Percentiles rank a stretch among this genome's conserved stretches.
Conservation (phyloP, 306 rosid species). For the Macrotyloma uniflorum region DNA sequence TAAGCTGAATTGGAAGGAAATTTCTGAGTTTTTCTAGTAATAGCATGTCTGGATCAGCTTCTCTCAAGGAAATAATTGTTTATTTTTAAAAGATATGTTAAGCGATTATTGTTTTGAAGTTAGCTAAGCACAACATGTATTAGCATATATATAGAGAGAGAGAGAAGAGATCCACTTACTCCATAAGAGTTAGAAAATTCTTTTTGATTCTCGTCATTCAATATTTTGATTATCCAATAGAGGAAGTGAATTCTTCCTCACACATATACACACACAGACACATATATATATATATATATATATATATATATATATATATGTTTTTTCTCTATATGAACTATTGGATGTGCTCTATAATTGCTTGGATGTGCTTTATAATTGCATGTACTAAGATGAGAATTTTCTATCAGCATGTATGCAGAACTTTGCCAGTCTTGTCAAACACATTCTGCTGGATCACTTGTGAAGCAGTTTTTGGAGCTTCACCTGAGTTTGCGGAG, state of each 20-base stretch:
- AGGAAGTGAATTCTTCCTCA: too few species aligned
- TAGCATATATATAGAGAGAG: too few species aligned
- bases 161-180: too few species aligned
- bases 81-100: background rate
- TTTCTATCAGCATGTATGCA: conserved; percentile 54
- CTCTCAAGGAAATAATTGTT: background rate
- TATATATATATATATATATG: background rate
- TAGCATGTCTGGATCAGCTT: background rate
- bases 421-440: conserved; percentile 55
- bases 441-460: conserved; percentile 53
- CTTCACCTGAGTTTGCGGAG: conserved; percentile 58
- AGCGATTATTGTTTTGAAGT: background rate
- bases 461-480: conserved; percentile 64
- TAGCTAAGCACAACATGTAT: background rate
- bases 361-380: background rate
- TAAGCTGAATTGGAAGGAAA: conserved; percentile 6
- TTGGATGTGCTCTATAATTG: background rate
- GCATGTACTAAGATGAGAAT: background rate
- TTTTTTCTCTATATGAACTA: background rate
- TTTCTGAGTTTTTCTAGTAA: background rate
- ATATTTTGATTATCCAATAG: too few species aligned
- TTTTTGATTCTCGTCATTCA: too few species aligned
- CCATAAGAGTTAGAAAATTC: too few species aligned
- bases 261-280: too few species aligned
- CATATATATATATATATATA: too few species aligned